Evolutionary conservation across 495 filamentous ascomycete species (phyloP), one percentile per base, ranked within the genome.

Genomic region (Hyaloscypha finlandica): DNA sequence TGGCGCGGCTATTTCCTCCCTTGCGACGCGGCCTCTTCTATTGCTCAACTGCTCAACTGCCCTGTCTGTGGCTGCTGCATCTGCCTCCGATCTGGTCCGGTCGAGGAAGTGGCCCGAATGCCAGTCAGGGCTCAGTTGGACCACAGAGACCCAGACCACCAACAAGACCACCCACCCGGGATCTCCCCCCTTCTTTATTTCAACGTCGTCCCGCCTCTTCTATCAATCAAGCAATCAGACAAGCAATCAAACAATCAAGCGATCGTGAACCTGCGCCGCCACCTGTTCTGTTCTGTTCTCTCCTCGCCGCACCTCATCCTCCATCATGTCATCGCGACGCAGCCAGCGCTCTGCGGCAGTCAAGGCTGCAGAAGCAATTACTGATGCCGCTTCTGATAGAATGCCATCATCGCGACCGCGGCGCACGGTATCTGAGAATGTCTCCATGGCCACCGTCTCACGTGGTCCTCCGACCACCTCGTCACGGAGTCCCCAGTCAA

Each of bases 401-500:
- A 25, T 25, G 6, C 11, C 19, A 32, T 29, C 63, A 35, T 39
- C 71, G 25, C 66, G 71, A 61, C 45, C 71, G 51, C 60, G 68
- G 54, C 71, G 71, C 29, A 71, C 59, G 8, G 65, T 61, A 30
- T 53, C 64, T 1, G 69, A 69, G 29, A 63, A 64, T 65, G 30
- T 54, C 25, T 39, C 71, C 29, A 76, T 61, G 57, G 76, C 80
- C 67, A 85, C 86, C 25, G 79, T 87, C 59, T 82, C 84, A 70
- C 85, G 84, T 75, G 85, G 82, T 33, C 63, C 77, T 81, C 11
- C 67, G 33, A 78, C 85, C 42, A 81, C 81, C 19, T 85, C 86
- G 35, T 73, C 85, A 61, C 84, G 82, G 72, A 78, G 79, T 45
- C 82, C 80, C 67, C 85, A 84, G 76, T 89, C 90, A 66, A 85